phyloP scores from a whole-genome alignment of 2,329 filamentous ascomycete genomes.

The Diaporthe citrichinensis region DNA sequence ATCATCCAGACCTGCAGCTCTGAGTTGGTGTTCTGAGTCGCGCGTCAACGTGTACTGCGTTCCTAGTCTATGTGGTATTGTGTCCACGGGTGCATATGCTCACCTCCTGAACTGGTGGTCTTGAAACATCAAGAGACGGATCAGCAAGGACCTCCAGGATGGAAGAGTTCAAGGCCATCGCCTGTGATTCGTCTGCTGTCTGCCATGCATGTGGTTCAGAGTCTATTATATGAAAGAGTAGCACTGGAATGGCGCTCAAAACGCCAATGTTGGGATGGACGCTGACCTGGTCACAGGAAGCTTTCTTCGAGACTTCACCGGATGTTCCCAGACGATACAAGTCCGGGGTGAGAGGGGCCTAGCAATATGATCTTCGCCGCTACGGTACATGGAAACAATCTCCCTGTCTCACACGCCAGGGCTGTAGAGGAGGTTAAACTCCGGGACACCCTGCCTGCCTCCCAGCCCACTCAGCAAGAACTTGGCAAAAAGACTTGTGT shows the following conservation, averaged over 20 bases:
- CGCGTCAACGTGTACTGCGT: conserved; percentile 12
- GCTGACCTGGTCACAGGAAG: conserved; percentile 1
- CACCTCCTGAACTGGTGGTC: conserved; percentile 22
- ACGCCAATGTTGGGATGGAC: conserved; percentile 16
- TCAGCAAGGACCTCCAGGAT: neutral
- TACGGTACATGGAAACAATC: too few relatives aligned
- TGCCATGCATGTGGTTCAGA: conserved; percentile 18
- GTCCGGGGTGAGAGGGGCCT: neutral
- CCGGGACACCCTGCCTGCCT: neutral
- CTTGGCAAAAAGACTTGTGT: neutral
- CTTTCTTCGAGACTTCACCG: conserved; percentile 16
- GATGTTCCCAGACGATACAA: conserved; percentile 5
- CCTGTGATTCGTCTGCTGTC: conserved; percentile 11
- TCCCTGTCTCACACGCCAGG: neutral
- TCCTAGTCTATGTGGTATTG: conserved; percentile 10
- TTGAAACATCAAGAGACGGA: conserved; percentile 24
- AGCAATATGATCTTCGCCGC: neutral
- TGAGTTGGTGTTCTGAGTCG: conserved; percentile 9
- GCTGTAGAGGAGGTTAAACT: neutral
- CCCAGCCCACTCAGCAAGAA: neutral
- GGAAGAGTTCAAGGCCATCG: neutral
- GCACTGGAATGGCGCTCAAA: conserved; percentile 10
- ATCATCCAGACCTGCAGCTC: neutral
- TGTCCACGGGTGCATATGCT: conserved; percentile 7
- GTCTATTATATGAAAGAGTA: conserved; percentile 22